Evolutionary conservation across 495 filamentous ascomycete genomes (phyloP).

Genomic region (Neurospora sp.): DNA sequence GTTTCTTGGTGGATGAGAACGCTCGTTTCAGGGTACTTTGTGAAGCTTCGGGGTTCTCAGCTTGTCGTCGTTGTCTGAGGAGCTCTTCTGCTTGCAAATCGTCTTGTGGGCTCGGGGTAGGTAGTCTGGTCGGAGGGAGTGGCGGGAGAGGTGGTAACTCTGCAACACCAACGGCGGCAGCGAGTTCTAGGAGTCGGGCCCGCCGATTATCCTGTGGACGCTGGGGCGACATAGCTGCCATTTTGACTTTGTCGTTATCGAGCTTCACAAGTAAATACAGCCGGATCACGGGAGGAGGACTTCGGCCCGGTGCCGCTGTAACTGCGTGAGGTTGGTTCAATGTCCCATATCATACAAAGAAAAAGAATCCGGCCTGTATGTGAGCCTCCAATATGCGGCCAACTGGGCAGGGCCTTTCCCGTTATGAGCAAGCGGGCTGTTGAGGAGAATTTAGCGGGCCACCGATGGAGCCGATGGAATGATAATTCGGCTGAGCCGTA

Average conservation of each 20-base stretch:
- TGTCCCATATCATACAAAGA: neutral
- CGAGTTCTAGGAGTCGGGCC: conserved; percentile 27
- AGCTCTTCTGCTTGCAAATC: conserved; percentile 34
- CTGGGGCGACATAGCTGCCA: conserved; percentile 10
- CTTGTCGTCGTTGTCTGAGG: conserved; percentile 29
- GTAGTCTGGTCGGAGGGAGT: conserved; percentile 7
- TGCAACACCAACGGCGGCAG: conserved; percentile 26
- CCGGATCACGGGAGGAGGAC: neutral
- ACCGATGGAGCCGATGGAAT: neutral
- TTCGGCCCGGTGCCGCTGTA: neutral
- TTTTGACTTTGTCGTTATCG: neutral
- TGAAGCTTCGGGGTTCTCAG: conserved; percentile 16
- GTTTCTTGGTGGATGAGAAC: conserved; percentile 35
- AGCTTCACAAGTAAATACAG: neutral
- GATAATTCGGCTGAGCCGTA: neutral
- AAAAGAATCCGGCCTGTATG: neutral
- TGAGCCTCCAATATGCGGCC: neutral
- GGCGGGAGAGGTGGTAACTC: conserved; percentile 16
- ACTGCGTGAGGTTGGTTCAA: neutral
- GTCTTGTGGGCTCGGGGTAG: conserved; percentile 27
- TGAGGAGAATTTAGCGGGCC: neutral
- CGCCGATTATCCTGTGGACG: conserved; percentile 16
- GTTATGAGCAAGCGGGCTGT: neutral
- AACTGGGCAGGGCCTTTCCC: neutral
- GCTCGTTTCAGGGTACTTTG: conserved; percentile 32